Base-by-base conservation (phyloP, 2,329 filamentous ascomycete species). In the Chaetomium olivaceum region DNA sequence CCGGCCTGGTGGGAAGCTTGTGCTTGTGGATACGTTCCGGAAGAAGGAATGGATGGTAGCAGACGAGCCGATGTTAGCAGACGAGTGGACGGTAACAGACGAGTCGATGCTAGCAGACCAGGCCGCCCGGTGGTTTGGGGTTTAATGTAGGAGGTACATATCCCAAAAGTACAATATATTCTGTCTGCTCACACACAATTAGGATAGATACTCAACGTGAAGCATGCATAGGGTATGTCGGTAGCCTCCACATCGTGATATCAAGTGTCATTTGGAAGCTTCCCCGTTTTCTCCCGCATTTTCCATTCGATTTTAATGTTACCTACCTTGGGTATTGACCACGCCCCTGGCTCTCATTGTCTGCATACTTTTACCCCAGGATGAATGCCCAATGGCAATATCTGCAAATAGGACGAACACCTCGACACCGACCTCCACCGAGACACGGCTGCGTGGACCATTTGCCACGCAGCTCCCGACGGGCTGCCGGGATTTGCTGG, bases 1-100 rank as follows among this genome's bases (percentile, higher is more conserved):
- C n/a, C 52, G 63, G 60, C 67, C 70, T 19, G 67, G 69, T 1
- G 69, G 70, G 1, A 57, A 61, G 54, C 62, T 71, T 54, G 58
- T 71, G 11, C 62, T 70, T 21, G 62, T 70, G 1, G 68, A 71
- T 39, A 64, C 50, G 58, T 12, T 31, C 9, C 39, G 16, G 39
- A 19, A 54, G 3, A 61, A 36, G 36, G 21, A 59, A 5, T 7
- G 4, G 50, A 43, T 4, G 50, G 7, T 5, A 9, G 2, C 23
- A 2, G 9, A 14, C 23, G 5, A 14, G 25, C 39, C 6, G 16
- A 46, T 29, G 3, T 3, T 29, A 29, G 6, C 27, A 29, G 27
- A 29, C 27, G 27, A 29, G 27, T 29, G 3, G 27, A 6, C 27
- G 3, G 27, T 6, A 29, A 6, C 27, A 29, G 27, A 29, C 27